Conservation (phyloP, 1,284 basidiomycete species). For the Phellopilus nigrolimitatus region DNA sequence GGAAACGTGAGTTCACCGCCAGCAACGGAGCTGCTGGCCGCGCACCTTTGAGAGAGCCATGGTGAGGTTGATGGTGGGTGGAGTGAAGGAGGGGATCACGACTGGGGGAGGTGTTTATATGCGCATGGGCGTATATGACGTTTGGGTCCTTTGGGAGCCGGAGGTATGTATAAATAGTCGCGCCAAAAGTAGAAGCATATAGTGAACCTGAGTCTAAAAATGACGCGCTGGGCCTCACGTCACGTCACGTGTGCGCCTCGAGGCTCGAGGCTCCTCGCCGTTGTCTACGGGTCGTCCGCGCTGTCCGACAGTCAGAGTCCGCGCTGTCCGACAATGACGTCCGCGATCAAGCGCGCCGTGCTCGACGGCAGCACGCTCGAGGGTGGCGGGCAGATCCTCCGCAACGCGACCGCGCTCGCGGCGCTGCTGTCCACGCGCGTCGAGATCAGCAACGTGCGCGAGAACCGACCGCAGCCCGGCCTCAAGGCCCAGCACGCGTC, state of each 20-base stretch:
- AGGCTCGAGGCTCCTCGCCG: too few species aligned
- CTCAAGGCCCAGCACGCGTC: conserved; percentile 65
- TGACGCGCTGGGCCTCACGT: too few species aligned
- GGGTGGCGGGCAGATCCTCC: conserved; percentile 69
- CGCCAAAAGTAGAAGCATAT: too few species aligned
- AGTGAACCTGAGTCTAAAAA: too few species aligned
- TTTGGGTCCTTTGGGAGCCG: too few species aligned
- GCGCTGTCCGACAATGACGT: background rate
- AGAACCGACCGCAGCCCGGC: conserved; percentile 50
- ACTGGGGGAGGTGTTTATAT: conserved; percentile 12
- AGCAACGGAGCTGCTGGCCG: background rate
- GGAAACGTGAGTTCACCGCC: conserved; percentile 1
- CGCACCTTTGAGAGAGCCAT: conserved; percentile 53
- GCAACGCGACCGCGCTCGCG: conserved; percentile 59
- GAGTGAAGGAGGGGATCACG: background rate
- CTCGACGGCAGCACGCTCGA: conserved; percentile 44
- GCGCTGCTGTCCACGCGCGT: conserved; percentile 54
- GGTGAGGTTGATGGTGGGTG: conserved; percentile 24
- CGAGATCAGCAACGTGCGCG: conserved; percentile 54
- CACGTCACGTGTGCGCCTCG: too few species aligned
- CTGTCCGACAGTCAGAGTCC: background rate
- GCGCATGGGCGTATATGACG: too few species aligned
- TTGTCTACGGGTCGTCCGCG: background rate
- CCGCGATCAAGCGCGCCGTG: background rate
- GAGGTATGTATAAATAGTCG: too few species aligned